Base-by-base conservation (phyloP, 2,329 filamentous ascomycete genomes). In the Aspergillaceae sp. region DNA sequence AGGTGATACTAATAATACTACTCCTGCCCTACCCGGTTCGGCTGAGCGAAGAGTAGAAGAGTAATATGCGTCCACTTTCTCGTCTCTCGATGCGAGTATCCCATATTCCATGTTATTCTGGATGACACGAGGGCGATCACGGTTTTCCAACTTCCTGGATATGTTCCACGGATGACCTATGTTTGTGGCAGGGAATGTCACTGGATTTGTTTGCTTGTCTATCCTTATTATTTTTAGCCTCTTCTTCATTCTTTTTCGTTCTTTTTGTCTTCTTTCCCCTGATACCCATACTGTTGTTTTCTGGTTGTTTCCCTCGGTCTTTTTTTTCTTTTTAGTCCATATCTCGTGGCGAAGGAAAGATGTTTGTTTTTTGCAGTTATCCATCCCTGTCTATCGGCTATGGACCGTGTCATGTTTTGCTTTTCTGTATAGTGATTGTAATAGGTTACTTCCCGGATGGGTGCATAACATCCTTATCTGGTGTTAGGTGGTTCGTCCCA, bases 271-370 rank as follows among this genome's bases (percentile, higher is more conserved):
- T 47, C 19, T 19, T 19, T 19, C 19, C 45, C 46, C 48, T 50
- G 54, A 56, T 56, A 56, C 54, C 54, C 54, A 51, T 51, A 48
- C 51, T 53, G 52, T 56, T 19, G 19, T 19, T 19, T 19, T 56
- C 45, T 58, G 54, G 57, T 57, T 48, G 47, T 54, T 58, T 51
- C 48, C 42, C 40, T 38, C 36, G 11, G 8, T 40, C 51, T 47
- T 33, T 40, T 33, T 40, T 41, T 36, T 46, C 45, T 30, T 50
- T 47, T 48, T 38, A 43, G n/a, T 47, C 26, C 41, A 28, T 29
- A 27, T n/a, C 29, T 41, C 30, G 28, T 41, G 27, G 29, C 27
- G 6, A 11, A 29, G 40, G 30, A 32, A 32, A 32, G 30, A 9
- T 32, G 19, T 19, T 36, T 7, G n/a, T 36, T 36, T 19, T 36